These are phyloP conservation scores for Populus deltoides DNA, from an alignment of 345 rosid genomes.

Conservation along the genomic window DNA sequence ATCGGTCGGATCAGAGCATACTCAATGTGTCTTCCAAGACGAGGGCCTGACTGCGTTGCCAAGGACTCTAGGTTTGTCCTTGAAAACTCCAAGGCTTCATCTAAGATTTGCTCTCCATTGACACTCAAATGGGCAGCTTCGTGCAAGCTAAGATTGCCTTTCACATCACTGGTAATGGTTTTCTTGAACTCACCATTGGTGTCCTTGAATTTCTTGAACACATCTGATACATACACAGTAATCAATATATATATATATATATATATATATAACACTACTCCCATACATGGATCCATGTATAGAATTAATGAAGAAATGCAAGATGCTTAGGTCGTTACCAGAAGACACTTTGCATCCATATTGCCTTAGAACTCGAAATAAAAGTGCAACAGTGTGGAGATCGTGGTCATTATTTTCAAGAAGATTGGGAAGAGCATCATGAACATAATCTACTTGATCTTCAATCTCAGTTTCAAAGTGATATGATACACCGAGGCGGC, in stretches of 20 bases:
- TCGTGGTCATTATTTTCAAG: not conserved
- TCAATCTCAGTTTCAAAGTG: not conserved
- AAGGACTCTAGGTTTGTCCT: not conserved
- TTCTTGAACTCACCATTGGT: too few species aligned
- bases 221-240: conserved; percentile 11
- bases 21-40: not conserved
- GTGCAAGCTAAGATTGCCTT: conserved; percentile 36
- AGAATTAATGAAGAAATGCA: too few species aligned
- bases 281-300: too few species aligned
- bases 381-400: not conserved
- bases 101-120: conserved; percentile 29
- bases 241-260: too few species aligned
- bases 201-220: conserved; percentile 7
- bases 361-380: conserved; percentile 3
- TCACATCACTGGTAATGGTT: conserved; percentile 9
- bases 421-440: not conserved
- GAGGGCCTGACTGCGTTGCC: not conserved
- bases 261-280: too few species aligned
- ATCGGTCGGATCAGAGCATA: not conserved
- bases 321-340: not conserved
- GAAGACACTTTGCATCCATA: not conserved
- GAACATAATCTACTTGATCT: not conserved
- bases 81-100: conserved; percentile 31
- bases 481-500: conserved; percentile 6
- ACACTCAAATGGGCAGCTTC: conserved; percentile 34